Evolutionary conservation across 202 grass and related monocot genomes (phyloP).

Genomic region (Schoenoplectus triqueter): DNA sequence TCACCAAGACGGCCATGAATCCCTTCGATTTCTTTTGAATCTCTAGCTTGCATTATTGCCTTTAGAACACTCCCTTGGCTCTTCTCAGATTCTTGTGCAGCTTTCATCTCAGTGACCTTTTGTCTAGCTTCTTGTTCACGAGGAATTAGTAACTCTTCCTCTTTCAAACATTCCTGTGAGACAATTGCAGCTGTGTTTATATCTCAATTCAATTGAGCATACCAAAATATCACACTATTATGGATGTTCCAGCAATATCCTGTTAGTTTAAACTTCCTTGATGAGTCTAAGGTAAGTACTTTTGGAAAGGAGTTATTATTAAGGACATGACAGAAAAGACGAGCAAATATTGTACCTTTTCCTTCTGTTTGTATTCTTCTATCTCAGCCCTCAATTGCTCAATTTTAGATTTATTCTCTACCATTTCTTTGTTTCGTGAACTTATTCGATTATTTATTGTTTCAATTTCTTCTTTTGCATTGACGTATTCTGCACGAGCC

Average conservation of each 20-base stretch:
- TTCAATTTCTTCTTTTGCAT: conserved; percentile 75
- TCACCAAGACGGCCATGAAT: conserved; percentile 94
- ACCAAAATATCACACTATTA: conserved; percentile 4
- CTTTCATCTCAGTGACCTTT: conserved; percentile 75
- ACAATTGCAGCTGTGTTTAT: conserved; percentile 1
- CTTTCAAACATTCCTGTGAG: conserved; percentile 68
- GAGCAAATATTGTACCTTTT: conserved; percentile 65
- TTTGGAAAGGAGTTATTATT: conserved; percentile 21
- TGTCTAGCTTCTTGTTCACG: conserved; percentile 78
- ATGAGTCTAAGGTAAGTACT: conserved; percentile 15
- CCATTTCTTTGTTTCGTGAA: conserved; percentile 52
- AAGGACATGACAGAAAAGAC: conserved; percentile 17
- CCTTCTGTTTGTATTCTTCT: conserved; percentile 62
- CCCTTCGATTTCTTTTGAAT: conserved; percentile 91
- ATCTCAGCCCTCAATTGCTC: conserved; percentile 61
- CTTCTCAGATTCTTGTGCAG: conserved; percentile 75
- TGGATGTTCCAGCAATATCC: not conserved
- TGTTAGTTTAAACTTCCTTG: conserved; percentile 32
- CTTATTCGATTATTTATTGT: conserved; percentile 62
- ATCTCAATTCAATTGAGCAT: conserved; percentile 2
- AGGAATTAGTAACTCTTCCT: conserved; percentile 71
- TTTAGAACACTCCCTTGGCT: conserved; percentile 69
- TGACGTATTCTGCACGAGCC: conserved; percentile 60
- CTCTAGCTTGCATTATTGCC: conserved; percentile 91
- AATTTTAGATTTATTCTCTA: conserved; percentile 62